Conservation (phyloP, 768 basidiomycete genomes). For the Hydnomerulius pinastri region DNA sequence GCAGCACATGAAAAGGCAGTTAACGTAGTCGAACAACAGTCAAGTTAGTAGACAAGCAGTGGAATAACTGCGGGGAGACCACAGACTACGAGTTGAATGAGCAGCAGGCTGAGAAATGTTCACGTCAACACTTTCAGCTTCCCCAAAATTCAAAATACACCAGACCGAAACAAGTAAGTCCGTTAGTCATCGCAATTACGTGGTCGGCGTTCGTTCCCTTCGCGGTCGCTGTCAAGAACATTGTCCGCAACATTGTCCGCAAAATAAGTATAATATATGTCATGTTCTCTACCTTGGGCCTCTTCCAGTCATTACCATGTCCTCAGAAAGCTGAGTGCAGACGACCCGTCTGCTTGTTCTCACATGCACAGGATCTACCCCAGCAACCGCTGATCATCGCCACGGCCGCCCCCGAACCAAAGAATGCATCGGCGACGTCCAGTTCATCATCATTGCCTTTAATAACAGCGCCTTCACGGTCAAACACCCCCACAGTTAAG, state of each 20-base stretch:
- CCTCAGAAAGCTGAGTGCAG: constrained; percentile 53
- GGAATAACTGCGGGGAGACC: no score
- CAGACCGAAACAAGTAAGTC: background rate
- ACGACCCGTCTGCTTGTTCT: constrained; percentile 62
- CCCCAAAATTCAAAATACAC: no score
- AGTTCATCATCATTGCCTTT: constrained; percentile 18
- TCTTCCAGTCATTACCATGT: constrained; percentile 62
- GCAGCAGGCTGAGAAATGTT: background rate
- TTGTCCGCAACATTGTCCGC: no score
- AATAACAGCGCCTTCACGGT: constrained; percentile 2
- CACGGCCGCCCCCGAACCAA: background rate
- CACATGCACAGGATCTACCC: constrained; percentile 49
- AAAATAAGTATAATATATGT: background rate
- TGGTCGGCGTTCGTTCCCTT: background rate
- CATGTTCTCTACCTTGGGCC: constrained; percentile 66
- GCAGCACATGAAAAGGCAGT: background rate
- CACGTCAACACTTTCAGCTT: no score
- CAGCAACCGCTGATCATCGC: constrained; percentile 25
- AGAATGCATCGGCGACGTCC: constrained; percentile 8
- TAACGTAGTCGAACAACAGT: no score
- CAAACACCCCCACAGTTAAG: constrained; percentile 8
- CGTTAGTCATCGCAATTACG: background rate
- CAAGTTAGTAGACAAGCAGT: no score
- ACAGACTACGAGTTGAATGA: no score
- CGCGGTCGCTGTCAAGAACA: no score